A percentile compares a stretch with the other conserved stretches of the same genome.
phyloP scores from a whole-genome alignment of 2,329 filamentous ascomycete species.

The Fusarium sp. region DNA sequence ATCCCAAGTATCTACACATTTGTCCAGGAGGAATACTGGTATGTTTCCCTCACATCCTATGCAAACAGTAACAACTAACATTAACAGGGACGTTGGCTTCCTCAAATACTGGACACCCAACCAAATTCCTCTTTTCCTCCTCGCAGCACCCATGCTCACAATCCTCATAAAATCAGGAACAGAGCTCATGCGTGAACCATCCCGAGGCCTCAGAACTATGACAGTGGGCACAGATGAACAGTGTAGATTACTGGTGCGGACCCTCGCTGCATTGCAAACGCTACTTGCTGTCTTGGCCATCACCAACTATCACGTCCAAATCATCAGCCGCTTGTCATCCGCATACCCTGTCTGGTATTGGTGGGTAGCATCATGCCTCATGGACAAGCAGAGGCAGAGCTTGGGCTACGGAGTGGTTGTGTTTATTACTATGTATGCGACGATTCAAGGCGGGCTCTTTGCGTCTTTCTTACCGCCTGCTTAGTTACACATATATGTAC shows the following conservation, averaged over 20 bases:
- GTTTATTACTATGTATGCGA: conserved; percentile 83
- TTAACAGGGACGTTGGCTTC: conserved; percentile 82
- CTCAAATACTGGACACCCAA: conserved; percentile 89
- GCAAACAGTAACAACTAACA: conserved; percentile 33
- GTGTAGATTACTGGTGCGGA: conserved; percentile 54
- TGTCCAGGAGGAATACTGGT: conserved; percentile 94
- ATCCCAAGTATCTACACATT: conserved; percentile 91
- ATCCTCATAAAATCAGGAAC: conserved; percentile 69
- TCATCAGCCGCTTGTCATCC: conserved; percentile 88
- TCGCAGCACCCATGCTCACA: conserved; percentile 81
- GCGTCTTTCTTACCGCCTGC: conserved; percentile 93
- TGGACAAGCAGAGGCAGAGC: conserved; percentile 47
- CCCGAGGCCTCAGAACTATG: conserved; percentile 10
- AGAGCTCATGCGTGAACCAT: conserved; percentile 50
- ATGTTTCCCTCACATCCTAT: conserved; percentile 48
- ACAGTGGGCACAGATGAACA: conserved; percentile 15
- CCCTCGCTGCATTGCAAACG: conserved; percentile 78
- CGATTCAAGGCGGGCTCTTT: conserved; percentile 86
- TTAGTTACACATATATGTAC: conserved; percentile 50
- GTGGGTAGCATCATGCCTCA: conserved; percentile 71
- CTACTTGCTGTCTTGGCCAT: conserved; percentile 77
- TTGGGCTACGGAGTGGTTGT: conserved; percentile 61
- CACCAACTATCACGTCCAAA: conserved; percentile 91
- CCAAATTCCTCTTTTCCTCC: conserved; percentile 87
- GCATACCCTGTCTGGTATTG: conserved; percentile 92